Evolutionary conservation across 2,329 filamentous ascomycete species (phyloP), one percentile per base, ranked within the genome.

Genomic region (Colletotrichum incanum): DNA sequence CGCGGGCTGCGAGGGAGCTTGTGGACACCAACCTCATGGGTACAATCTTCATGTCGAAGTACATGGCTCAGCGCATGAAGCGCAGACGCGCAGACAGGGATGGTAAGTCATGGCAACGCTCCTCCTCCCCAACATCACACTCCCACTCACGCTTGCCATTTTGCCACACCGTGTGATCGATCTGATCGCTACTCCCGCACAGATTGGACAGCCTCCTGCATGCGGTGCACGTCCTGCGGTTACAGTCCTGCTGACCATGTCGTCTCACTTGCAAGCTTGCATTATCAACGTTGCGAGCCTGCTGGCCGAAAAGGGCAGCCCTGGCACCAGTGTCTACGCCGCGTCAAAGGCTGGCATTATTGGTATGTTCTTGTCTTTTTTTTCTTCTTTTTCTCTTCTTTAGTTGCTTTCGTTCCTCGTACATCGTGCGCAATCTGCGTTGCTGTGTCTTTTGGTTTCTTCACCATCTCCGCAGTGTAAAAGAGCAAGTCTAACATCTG

Each of bases 281-380:
- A 95, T 97, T 73, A 91, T 97, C 80, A 97, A 97, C 78, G 84
- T 98, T 28, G 91, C 93, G 0, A 96, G 93, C 59, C 84, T 97
- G 39, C 87, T 97, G 56, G 94, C 91, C 0, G 78, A 87, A 1
- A 91, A 92, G 70, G 92, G 91, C 0, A 93, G 92, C 0, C 85
- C 85, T 2, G 95, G 95, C 8, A 91, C 92, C 16, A 89, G 92
- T 5, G 89, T 91, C 0, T 96, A 96, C 79, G 91, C 93, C 7
- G 93, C 94, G 9, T 92, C 92, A 54, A 97, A 97, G 80, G 94
- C 94, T 6, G 94, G 94, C 2, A 83, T 97, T 1, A 80, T 96
- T 20, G 93, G 93, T 87, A 82, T 75, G 85, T 80, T 74, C 54
- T 59, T 61, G 23, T 67, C 52, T 61, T n/a, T 18, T 45, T 63